phyloP scores from a whole-genome alignment of 2,329 filamentous ascomycete species.

The Fusarium sp. region DNA sequence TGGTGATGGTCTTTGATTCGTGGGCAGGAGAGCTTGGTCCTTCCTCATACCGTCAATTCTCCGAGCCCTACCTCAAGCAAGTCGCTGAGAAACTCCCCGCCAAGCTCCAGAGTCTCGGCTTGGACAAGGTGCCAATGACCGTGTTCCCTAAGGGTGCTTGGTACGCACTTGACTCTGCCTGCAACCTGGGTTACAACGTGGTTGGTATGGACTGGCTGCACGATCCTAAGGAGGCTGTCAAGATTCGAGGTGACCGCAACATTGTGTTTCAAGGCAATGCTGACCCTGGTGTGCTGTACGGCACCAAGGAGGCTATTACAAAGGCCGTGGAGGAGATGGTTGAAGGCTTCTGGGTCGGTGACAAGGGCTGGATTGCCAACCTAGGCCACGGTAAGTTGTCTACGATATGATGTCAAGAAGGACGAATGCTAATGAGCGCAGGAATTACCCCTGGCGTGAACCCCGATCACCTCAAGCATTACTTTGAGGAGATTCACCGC shows the following conservation, averaged over 20 bases:
- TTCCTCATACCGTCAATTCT: conserved; percentile 82
- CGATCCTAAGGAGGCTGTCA: conserved; percentile 85
- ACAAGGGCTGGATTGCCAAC: conserved; percentile 96
- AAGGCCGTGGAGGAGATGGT: conserved; percentile 87
- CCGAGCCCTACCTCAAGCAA: conserved; percentile 85
- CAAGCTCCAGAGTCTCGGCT: conserved; percentile 76
- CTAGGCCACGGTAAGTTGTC: conserved; percentile 83
- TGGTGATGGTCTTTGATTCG: conserved; percentile 97
- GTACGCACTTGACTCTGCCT: conserved; percentile 90
- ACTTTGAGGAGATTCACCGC: conserved; percentile 90
- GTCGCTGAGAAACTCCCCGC: conserved; percentile 85
- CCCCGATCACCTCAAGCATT: conserved; percentile 92
- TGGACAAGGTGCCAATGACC: conserved; percentile 92
- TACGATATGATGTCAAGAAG: not conserved
- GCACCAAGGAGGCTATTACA: conserved; percentile 83
- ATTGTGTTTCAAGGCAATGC: conserved; percentile 94
- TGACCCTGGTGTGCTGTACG: conserved; percentile 93
- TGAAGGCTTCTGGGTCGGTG: conserved; percentile 80
- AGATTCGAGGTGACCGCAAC: conserved; percentile 77
- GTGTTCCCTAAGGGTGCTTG: conserved; percentile 98
- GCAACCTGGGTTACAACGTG: conserved; percentile 90
- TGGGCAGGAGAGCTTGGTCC: conserved; percentile 97
- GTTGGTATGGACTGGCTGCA: conserved; percentile 96
- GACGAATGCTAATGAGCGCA: conserved; percentile 50
- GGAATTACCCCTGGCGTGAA: conserved; percentile 95